Conservation (phyloP, 768 basidiomycete genomes). For the Austroboletus festivus region DNA sequence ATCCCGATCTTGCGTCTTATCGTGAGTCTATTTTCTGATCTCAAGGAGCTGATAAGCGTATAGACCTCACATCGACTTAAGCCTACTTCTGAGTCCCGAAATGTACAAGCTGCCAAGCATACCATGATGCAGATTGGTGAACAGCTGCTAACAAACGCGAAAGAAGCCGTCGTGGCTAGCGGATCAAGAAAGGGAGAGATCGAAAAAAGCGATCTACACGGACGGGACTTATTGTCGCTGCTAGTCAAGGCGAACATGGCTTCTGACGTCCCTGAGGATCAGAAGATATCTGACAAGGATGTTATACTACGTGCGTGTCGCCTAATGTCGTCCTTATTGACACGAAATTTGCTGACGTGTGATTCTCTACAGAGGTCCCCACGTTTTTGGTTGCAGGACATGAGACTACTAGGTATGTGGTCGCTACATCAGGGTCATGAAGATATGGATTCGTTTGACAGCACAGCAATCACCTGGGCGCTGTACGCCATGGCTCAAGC, state of each 20-base stretch:
- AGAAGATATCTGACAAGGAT: constrained; percentile 59
- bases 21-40: constrained; percentile 26
- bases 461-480: constrained; percentile 53
- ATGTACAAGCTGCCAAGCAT: constrained; percentile 27
- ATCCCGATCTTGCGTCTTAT: constrained; percentile 39
- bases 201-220: constrained; percentile 26
- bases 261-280: constrained; percentile 51
- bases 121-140: constrained; percentile 51
- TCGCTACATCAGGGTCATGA: not conserved
- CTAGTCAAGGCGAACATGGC: constrained; percentile 52
- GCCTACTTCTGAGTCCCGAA: constrained; percentile 21
- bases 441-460: not conserved
- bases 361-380: too few relatives aligned
- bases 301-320: constrained; percentile 48
- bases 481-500: constrained; percentile 52
- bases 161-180: constrained; percentile 32
- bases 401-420: constrained; percentile 49
- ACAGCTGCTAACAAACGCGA: constrained; percentile 49
- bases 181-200: constrained; percentile 26
- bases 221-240: constrained; percentile 49
- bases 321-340: not conserved
- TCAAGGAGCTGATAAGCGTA: too few relatives aligned
- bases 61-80: constrained; percentile 1
- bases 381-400: too few relatives aligned
- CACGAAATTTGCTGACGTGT: not conserved